These are phyloP conservation scores for Vitis labrusca DNA, from an alignment of 164 flowering plant genomes.

Conservation along the genomic window DNA sequence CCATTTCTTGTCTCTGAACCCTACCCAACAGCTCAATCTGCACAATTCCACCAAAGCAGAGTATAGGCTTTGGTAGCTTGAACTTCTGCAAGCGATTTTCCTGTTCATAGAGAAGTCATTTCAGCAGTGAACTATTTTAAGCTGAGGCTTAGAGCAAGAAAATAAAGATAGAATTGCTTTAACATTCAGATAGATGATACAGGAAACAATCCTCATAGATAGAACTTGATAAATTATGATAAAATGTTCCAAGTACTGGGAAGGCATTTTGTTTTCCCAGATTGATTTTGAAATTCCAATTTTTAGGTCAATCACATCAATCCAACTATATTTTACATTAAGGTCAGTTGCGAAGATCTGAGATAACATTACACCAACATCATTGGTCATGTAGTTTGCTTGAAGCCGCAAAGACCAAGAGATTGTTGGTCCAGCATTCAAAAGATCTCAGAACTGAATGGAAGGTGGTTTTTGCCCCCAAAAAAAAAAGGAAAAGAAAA, in stretches of 20 bases:
- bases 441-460: background rate
- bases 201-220: background rate
- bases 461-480: background rate
- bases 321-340: background rate
- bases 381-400: background rate
- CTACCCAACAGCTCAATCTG: slow-evolving; percentile 75
- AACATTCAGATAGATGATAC: background rate
- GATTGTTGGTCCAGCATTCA: background rate
- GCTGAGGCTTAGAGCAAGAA: background rate
- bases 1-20: slow-evolving; percentile 72
- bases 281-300: no score
- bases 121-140: background rate
- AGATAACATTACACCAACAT: no score
- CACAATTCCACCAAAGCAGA: slow-evolving; percentile 76
- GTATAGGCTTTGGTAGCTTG: slow-evolving; percentile 71
- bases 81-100: slow-evolving; percentile 66
- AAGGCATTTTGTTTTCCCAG: no score
- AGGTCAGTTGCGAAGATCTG: no score
- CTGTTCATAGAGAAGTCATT: slow-evolving; percentile 33
- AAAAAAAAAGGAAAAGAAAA: background rate
- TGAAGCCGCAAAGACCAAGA: background rate
- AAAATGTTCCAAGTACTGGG: no score
- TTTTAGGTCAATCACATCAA: background rate
- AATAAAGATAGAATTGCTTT: background rate
- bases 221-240: no score